Base-by-base conservation (phyloP, 2,329 filamentous ascomycete genomes). In the Onygenales sp. region DNA sequence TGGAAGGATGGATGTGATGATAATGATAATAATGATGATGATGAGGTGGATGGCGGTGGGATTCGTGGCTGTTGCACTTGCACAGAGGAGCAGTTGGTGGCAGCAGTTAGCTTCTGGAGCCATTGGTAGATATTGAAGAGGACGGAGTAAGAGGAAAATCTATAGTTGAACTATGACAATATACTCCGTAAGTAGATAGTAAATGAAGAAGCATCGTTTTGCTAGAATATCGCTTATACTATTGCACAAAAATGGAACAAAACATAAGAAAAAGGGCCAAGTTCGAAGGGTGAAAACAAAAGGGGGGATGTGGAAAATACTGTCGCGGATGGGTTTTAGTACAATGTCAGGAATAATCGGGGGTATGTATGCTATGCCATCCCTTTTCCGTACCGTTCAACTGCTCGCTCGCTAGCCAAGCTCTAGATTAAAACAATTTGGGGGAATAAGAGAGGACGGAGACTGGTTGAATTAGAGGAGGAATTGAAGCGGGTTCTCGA, bases 401-500 rank as follows among this genome's bases (percentile, higher is more conserved):
- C 33, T 49, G 31, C 9, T 27, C 21, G n/a, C 27, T 39, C 32
- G 33, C 42, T 52, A 52, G 42, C 50, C 50, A 52, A 45, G 32
- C 39, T 46, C 47, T 42, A 49, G 21, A 33, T 49, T 17, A 40
- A 40, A 49, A 42, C 10, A 39, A 27, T 27, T 27, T 27, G 21
- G 21, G 21, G 21, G 3, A 27, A 27, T 27, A 40, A n/a, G 14
- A n/a, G 10, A 13, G 7, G 21, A 9, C 3, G 27, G n/a, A 14
- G 9, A 31, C n/a, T 6, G 11, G 36, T 48, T 14, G 14, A 56
- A 57, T 78, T 86, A 98, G 74, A 98, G 81, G 71, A 98, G 79
- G 63, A 98, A 81, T 78, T 95, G 88, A 63, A 98, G 81, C 61
- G 93, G 93, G 81, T 95, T 96, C 84, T 98, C 93, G 56, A 98